phyloP scores from a whole-genome alignment of 2,329 filamentous ascomycete species.

The Exophiala lecanii-corni region DNA sequence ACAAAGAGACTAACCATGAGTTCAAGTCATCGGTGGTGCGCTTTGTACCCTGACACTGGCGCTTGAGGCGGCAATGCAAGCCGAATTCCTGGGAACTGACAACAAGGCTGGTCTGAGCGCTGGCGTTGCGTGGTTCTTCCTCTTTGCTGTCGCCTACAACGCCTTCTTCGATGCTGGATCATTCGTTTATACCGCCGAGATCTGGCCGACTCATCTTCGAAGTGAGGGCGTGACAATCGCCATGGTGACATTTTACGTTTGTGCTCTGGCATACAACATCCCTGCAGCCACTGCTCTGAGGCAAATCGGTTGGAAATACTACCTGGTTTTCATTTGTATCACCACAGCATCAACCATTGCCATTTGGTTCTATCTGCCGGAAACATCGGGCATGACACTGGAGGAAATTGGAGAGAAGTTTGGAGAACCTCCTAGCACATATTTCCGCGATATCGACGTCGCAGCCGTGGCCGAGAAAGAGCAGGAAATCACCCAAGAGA shows the following conservation, averaged over 20 bases:
- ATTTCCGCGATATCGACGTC: no score
- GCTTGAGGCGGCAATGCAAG: no score
- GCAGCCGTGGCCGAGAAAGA: no score
- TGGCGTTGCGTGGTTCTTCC: conserved; percentile 34
- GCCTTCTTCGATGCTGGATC: neutral
- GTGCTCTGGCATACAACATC: neutral
- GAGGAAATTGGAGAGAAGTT: neutral
- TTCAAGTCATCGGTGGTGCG: no score
- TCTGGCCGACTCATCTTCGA: neutral
- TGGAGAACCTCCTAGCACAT: no score
- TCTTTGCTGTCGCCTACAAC: neutral
- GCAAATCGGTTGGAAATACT: neutral
- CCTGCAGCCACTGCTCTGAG: neutral
- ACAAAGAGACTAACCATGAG: no score
- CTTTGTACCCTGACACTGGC: no score
- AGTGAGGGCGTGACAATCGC: neutral
- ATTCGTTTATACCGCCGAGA: neutral
- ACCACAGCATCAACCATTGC: neutral
- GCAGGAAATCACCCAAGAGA: no score
- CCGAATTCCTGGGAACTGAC: neutral
- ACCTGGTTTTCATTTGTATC: neutral
- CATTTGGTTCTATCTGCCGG: neutral
- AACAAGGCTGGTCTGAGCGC: conserved; percentile 17
- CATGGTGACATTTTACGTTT: neutral
- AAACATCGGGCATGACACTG: neutral